Evolutionary conservation across 495 filamentous ascomycete species (phyloP), one percentile per base, ranked within the genome.

Genomic region (Neurospora cerealis): DNA sequence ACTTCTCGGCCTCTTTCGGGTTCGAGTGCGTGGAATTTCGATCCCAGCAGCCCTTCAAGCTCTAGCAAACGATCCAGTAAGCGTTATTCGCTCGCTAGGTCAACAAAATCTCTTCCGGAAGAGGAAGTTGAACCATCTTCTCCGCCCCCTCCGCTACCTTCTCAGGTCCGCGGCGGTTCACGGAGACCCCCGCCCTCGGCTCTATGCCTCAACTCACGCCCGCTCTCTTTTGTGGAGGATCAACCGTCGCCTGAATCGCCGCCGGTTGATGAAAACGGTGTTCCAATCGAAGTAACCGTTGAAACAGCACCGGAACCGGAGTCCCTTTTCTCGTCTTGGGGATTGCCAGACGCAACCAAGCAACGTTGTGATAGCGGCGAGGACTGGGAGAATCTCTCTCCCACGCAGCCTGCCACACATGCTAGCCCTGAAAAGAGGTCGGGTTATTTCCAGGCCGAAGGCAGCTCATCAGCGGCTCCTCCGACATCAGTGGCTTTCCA

Each of bases 221-320:
- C 86, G 1, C 78, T 88, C 21, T 86, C 86, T 13, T 82, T 86
- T 37, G 86, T 88, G 4, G 77, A 81, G 38, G 86, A 87, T 76
- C 83, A 86, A 28, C 85, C 84, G 2, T 86, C 85, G 0, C 85
- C 85, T 11, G 73, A 71, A 8, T 74, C 76, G 37, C 62, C 76
- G 34, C 54, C 72, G 40, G 13, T 70, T 32, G 40, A 60, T 17
- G 60, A 46, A 71, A 24, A 74, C 36, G 24, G 19, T 28, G 24
- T 34, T 62, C 24, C 54, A 32, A 62, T 62, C 28, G 24, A 62
- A 17, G 54, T 32, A 17, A 32, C 24, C 6, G 54, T 34, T 62
- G 24, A 62, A 32, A 72, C 78, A 44, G 73, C 73, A 7, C 79
- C 79, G 7, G 75, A 80, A 28, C 75, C 80, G 10, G 75, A 78